Evolutionary conservation across 176 grass and related monocot species (phyloP).

Genomic region (Ensete ventricosum): DNA sequence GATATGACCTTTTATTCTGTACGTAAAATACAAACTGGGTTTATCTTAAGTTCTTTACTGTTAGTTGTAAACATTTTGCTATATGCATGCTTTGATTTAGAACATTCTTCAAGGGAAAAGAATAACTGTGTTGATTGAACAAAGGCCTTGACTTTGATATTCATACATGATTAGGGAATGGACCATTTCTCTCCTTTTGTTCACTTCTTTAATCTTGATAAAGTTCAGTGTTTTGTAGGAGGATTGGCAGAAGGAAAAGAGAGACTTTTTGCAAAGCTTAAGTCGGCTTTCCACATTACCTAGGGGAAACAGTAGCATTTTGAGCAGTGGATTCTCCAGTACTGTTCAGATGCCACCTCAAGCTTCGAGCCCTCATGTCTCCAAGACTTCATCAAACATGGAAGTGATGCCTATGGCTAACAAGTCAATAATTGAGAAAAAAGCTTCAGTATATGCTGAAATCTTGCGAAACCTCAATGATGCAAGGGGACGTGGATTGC

Average conservation of each 20-base stretch:
- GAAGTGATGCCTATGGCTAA: constrained; percentile 61
- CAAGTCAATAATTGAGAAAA: constrained; percentile 85
- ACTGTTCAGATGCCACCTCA: constrained; percentile 42
- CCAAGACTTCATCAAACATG: constrained; percentile 31
- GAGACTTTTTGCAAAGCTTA: constrained; percentile 80
- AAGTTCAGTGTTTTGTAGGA: constrained; percentile 42
- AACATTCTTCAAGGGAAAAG: too few species aligned
- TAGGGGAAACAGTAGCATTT: constrained; percentile 55
- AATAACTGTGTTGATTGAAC: too few species aligned
- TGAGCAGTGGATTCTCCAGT: constrained; percentile 30
- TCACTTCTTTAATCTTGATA: constrained; percentile 1
- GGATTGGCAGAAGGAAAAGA: constrained; percentile 96
- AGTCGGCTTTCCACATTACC: constrained; percentile 85
- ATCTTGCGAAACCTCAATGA: constrained; percentile 70
- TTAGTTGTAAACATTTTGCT: too few species aligned
- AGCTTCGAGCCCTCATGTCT: constrained; percentile 49
- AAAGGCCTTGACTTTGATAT: background rate
- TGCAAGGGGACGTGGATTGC: constrained; percentile 62
- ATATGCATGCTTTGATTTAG: too few species aligned
- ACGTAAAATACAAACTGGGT: too few species aligned
- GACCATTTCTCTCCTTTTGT: background rate
- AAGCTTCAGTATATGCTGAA: constrained; percentile 79
- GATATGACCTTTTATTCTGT: too few species aligned
- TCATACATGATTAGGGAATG: background rate
- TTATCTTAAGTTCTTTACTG: too few species aligned